Base-by-base conservation (phyloP, 805 yeast species). In the Wickerhamiella azyma region DNA sequence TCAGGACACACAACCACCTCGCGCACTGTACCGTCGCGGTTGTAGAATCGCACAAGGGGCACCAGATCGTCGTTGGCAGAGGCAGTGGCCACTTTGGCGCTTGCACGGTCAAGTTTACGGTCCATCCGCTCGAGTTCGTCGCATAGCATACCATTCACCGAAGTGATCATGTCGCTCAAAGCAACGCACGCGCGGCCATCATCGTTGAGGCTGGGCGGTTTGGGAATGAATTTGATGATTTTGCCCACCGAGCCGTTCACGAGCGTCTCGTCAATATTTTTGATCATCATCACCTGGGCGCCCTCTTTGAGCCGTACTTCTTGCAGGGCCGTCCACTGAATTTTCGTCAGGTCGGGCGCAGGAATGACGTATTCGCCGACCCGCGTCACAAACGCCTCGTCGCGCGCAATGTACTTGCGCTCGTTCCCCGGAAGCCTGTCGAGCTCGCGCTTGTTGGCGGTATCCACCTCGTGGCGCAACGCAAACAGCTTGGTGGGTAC, bases 241-340 rank as follows among this genome's bases (percentile, higher is more conserved):
- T 70, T 75, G 0, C 99, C 99, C 33, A 89, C 67, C 0, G 96
- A 76, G 2, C 99, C 98, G 64, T 92, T 92, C 36, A 92, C 97
- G 33, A 92, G 66, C 2, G 69, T 64, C 9, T 76, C 81, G 52
- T 84, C 88, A 26, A 74, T 70, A 59, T 92, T 92, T 55, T 83
- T 85, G 53, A 92, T 65, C 71, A 85, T 77, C 96, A 92, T 88
- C 1, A 92, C 96, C 62, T 92, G 98, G 0, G 96, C 94, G 32
- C 85, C 85, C 46, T 75, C 78, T 60, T 88, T 89, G 52, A 92
- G 65, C 2, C 66, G 69, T 13, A 92, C 57, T 6, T 54, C 58
- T 48, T 72, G 70, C 24, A 80, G 82, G 39, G 92, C 94, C 81
- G 88, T 79, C 35, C 85, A 67, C 39, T 72, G 70, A 42, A 79